These are phyloP conservation scores for Poa annua DNA, from an alignment of 176 grass and related monocot species.

Conservation along the genomic window DNA sequence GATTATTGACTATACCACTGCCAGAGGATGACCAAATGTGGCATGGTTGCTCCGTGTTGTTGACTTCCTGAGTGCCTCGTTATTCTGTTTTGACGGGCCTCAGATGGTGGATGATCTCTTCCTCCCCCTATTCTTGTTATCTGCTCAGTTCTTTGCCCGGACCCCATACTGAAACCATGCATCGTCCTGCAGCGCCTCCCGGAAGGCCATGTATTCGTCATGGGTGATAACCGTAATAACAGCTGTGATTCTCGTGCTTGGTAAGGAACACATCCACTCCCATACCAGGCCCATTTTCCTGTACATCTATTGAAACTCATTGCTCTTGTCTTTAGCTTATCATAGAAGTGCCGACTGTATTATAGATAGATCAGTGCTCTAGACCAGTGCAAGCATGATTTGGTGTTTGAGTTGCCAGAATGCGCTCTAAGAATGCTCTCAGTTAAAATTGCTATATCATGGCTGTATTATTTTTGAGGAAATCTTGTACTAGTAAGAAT, in stretches of 20 bases:
- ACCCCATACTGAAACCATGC: constrained; percentile 12
- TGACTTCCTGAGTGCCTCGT: constrained; percentile 61
- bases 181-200: constrained; percentile 51
- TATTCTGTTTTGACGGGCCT: constrained; percentile 38
- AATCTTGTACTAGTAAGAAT: constrained; percentile 7
- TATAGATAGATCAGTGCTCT: background rate
- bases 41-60: constrained; percentile 66
- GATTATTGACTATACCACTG: constrained; percentile 23
- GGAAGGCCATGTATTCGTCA: constrained; percentile 52
- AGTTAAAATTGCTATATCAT: background rate
- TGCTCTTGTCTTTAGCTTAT: background rate
- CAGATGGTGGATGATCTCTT: constrained; percentile 66
- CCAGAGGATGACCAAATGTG: constrained; percentile 49
- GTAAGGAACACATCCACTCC: constrained; percentile 34
- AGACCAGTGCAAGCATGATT: background rate
- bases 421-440: background rate
- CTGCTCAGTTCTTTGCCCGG: background rate
- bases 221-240: constrained; percentile 61
- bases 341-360: background rate
- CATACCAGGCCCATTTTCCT: background rate
- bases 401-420: background rate
- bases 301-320: constrained; percentile 9
- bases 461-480: background rate
- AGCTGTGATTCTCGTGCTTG: constrained; percentile 57
- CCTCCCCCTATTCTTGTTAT: background rate